Conservation (phyloP, 768 basidiomycete genomes). For the Leccinum subgranulosum region DNA sequence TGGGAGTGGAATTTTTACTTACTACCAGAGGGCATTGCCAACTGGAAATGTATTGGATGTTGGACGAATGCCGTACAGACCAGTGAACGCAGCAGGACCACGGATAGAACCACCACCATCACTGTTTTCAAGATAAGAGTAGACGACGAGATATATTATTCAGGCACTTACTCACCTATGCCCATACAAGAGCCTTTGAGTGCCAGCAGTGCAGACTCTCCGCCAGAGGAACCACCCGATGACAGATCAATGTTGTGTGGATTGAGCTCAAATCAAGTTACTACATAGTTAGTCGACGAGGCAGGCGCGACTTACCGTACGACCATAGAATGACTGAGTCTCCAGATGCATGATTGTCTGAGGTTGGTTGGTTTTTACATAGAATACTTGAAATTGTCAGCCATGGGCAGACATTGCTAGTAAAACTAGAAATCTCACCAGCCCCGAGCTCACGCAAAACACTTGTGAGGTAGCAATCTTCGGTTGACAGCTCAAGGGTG, state of each 20-base stretch:
- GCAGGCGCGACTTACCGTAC: constrained; percentile 16
- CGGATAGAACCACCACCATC: constrained; percentile 39
- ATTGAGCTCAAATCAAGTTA: constrained; percentile 33
- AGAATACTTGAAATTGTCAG: constrained; percentile 32
- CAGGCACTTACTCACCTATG: constrained; percentile 35
- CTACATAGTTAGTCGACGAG: background rate
- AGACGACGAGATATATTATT: background rate
- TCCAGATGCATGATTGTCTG: constrained; percentile 43
- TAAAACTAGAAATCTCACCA: constrained; percentile 20
- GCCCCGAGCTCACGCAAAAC: constrained; percentile 42
- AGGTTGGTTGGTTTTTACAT: constrained; percentile 42
- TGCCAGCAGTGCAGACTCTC: constrained; percentile 47
- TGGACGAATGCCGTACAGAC: constrained; percentile 42
- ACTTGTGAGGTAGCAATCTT: constrained; percentile 30
- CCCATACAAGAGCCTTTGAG: constrained; percentile 45
- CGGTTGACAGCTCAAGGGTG: constrained; percentile 21
- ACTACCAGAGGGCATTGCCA: constrained; percentile 12
- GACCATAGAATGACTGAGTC: constrained; percentile 33
- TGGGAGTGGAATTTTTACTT: constrained; percentile 3
- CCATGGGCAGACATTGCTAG: background rate
- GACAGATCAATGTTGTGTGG: constrained; percentile 44
- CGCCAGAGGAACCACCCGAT: constrained; percentile 52
- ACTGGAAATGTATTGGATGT: constrained; percentile 32
- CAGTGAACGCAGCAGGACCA: constrained; percentile 35
- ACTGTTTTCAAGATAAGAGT: constrained; percentile 6